A percentile compares a stretch with the other conserved stretches of the same genome.
Evolutionary conservation across 140 eudicot species (phyloP).

Genomic region (Anethum foeniculum): DNA sequence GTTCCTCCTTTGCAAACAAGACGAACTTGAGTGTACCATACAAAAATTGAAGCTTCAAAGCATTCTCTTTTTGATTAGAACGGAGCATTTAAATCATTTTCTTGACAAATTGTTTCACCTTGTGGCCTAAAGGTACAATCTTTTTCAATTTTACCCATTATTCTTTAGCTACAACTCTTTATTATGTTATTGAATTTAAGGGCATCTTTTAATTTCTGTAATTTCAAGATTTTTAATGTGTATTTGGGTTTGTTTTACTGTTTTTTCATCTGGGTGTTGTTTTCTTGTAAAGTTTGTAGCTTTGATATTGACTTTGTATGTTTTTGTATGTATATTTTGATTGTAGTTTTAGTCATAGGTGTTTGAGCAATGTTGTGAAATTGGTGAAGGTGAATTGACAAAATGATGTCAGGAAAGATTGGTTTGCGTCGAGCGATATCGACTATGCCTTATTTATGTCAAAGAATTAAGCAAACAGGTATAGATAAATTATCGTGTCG

Average conservation of each 20-base stretch:
- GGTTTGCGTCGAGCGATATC: conserved; percentile 36
- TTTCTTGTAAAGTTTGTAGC: background rate
- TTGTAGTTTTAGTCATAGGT: background rate
- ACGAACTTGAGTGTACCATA: background rate
- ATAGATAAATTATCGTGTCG: background rate
- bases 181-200: background rate
- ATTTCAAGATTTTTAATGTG: background rate
- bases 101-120: background rate
- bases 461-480: conserved; percentile 87
- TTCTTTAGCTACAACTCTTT: background rate
- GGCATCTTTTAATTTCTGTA: background rate
- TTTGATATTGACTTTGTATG: background rate
- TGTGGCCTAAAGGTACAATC: background rate
- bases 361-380: conserved; percentile 6
- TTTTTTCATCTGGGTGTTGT: background rate
- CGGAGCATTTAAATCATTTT: background rate
- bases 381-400: background rate
- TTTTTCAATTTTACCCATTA: background rate
- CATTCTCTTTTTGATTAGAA: background rate
- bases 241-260: background rate
- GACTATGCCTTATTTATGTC: conserved; percentile 33
- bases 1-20: background rate
- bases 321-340: background rate
- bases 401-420: conserved; percentile 16
- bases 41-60: background rate